Percentiles rank a stretch among this genome's conserved stretches.
phyloP scores from a whole-genome alignment of 1,284 basidiomycete genomes.

The Cutaneotrichosporon sp. region DNA sequence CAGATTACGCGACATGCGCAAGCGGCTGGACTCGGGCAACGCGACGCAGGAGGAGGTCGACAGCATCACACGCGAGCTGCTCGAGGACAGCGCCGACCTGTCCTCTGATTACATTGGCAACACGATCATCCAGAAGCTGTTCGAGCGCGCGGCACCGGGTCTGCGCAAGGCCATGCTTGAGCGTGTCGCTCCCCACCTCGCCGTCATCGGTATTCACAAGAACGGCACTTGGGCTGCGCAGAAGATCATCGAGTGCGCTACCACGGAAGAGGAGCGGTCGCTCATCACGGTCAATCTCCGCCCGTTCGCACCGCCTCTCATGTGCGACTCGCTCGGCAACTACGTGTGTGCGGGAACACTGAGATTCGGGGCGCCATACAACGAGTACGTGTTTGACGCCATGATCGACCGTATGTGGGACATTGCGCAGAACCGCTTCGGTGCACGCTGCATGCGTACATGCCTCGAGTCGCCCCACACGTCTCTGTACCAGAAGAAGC shows the following conservation, averaged over 20 bases:
- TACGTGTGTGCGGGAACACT: constrained; percentile 86
- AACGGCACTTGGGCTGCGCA: constrained; percentile 99
- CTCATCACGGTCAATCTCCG: constrained; percentile 80
- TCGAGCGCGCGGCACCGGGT: constrained; percentile 75
- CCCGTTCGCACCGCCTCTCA: constrained; percentile 86
- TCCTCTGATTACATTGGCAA: constrained; percentile 89
- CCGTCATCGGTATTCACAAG: constrained; percentile 98
- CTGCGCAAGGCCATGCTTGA: constrained; percentile 87
- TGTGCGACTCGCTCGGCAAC: constrained; percentile 95
- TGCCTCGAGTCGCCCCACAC: constrained; percentile 87
- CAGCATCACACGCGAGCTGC: constrained; percentile 77
- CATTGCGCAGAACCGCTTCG: constrained; percentile 85
- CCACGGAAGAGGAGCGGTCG: constrained; percentile 77
- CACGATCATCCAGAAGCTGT: constrained; percentile 93
- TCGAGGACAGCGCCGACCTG: constrained; percentile 60
- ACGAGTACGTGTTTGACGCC: constrained; percentile 95
- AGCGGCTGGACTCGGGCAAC: constrained; percentile 74
- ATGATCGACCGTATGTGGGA: constrained; percentile 99
- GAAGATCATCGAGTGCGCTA: constrained; percentile 95
- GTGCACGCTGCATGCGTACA: constrained; percentile 94
- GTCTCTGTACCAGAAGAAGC: constrained; percentile 81
- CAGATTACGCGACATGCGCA: constrained; percentile 87
- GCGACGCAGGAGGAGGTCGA: constrained; percentile 86
- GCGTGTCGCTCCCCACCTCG: constrained; percentile 86
- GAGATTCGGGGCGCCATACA: constrained; percentile 79